Evolutionary conservation across 1,284 basidiomycete species (phyloP).

Genomic region (Exobasidium cylindrosporum): DNA sequence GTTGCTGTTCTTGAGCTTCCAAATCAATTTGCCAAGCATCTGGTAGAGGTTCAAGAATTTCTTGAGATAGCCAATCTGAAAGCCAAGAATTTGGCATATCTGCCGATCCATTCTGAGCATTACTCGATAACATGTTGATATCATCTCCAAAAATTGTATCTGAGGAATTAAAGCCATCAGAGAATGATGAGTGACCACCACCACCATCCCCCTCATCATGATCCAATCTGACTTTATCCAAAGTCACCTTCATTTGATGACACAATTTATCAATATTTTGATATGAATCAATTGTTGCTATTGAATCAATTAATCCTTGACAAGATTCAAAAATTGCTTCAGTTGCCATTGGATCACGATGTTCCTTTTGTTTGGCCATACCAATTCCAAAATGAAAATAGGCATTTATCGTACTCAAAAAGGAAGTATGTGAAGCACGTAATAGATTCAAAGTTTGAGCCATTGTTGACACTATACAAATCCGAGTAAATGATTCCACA

Average conservation of each 20-base stretch:
- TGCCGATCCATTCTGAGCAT: neutral
- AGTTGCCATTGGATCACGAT: neutral
- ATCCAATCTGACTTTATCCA: neutral
- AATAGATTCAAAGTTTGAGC: neutral
- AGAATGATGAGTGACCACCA: neutral
- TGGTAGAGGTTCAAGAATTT: neutral
- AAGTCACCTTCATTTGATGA: neutral
- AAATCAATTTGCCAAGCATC: no score
- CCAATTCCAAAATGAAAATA: neutral
- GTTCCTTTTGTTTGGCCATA: neutral
- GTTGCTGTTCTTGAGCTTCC: no score
- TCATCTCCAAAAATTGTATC: neutral
- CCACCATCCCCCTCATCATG: neutral
- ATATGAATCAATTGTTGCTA: neutral
- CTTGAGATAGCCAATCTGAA: constrained; percentile 3
- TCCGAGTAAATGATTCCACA: neutral
- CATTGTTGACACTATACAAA: neutral
- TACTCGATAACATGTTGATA: neutral
- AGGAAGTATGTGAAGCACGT: neutral
- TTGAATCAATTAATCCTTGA: neutral
- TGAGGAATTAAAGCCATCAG: no score
- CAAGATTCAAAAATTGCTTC: neutral
- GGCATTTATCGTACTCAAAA: neutral
- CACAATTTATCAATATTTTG: neutral
- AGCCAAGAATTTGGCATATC: constrained; percentile 1